Percentiles rank a stretch among this genome's conserved stretches.
Conservation (phyloP, 2,329 filamentous ascomycete species). For the Trichophyton equinum region DNA sequence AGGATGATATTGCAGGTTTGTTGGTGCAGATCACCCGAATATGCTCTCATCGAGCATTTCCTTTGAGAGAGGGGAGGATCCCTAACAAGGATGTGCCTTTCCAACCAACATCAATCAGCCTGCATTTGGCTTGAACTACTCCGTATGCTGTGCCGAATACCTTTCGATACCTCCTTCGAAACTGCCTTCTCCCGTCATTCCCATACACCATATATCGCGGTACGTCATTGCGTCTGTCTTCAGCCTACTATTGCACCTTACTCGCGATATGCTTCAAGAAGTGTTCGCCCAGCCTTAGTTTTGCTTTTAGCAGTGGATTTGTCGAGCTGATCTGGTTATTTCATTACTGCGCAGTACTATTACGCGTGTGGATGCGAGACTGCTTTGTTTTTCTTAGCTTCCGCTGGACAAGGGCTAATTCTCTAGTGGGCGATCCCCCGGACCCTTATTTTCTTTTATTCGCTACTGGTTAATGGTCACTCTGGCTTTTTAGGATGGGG, state of each 20-base stretch:
- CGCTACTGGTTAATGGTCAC: constrained; percentile 1
- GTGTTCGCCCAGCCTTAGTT: neutral
- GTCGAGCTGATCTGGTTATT: neutral
- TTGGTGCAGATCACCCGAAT: neutral
- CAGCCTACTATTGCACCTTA: neutral
- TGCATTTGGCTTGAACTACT: neutral
- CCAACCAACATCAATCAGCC: constrained; percentile 2
- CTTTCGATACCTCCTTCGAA: neutral
- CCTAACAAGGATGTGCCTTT: neutral
- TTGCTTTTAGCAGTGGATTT: neutral
- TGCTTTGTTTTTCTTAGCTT: constrained; percentile 12
- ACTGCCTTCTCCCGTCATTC: neutral
- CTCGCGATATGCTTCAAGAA: neutral
- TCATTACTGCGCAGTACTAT: neutral
- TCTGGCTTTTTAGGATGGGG: neutral
- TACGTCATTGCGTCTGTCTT: neutral
- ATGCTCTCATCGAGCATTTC: neutral
- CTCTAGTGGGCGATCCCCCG: constrained; percentile 10
- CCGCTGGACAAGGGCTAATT: constrained; percentile 11
- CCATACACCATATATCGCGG: neutral
- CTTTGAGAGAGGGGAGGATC: constrained; percentile 2
- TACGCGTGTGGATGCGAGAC: neutral
- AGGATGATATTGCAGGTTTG: neutral
- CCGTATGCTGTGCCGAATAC: neutral
- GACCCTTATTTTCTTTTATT: constrained; percentile 4